Conservation (phyloP, 2,329 filamentous ascomycete genomes). For the Arthrobotrys sphaeroides region DNA sequence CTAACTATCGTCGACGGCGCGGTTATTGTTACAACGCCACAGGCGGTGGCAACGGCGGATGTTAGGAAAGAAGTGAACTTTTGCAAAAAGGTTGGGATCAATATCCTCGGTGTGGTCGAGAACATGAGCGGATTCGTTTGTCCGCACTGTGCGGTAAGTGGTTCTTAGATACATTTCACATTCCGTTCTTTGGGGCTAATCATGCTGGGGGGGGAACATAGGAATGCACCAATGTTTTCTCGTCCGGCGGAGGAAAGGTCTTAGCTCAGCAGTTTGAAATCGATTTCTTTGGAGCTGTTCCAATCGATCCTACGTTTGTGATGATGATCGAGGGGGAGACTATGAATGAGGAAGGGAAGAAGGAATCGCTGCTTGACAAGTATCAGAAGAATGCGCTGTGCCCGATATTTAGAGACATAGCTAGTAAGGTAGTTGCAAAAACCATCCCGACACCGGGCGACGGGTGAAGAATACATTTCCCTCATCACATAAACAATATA, state of each 20-base stretch:
- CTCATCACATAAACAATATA: not conserved
- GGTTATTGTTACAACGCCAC: slow-evolving; percentile 94
- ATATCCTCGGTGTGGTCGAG: slow-evolving; percentile 87
- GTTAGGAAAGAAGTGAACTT: slow-evolving; percentile 96
- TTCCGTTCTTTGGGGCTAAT: slow-evolving; percentile 67
- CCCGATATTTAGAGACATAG: slow-evolving; percentile 74
- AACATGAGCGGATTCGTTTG: slow-evolving; percentile 97
- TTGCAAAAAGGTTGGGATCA: slow-evolving; percentile 81
- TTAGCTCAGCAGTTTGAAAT: slow-evolving; percentile 90
- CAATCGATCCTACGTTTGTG: slow-evolving; percentile 92
- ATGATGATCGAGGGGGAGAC: slow-evolving; percentile 77
- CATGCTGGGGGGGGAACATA: slow-evolving; percentile 61
- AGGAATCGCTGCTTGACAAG: slow-evolving; percentile 72
- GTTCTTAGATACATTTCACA: not conserved
- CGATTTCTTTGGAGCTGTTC: slow-evolving; percentile 83
- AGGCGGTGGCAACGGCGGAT: slow-evolving; percentile 91
- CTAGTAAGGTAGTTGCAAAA: slow-evolving; percentile 64
- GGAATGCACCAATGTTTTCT: slow-evolving; percentile 94
- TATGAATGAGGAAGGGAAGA: slow-evolving; percentile 61
- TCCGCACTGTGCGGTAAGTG: slow-evolving; percentile 69
- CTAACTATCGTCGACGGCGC: slow-evolving; percentile 77
- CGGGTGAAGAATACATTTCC: not conserved
- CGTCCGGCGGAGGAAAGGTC: slow-evolving; percentile 83
- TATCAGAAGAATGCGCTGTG: slow-evolving; percentile 76
- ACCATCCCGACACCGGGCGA: slow-evolving; percentile 52